A percentile compares a stretch with the other conserved stretches of the same genome.
phyloP scores from a whole-genome alignment of 768 basidiomycete genomes.

The Naganishia vishniacii region DNA sequence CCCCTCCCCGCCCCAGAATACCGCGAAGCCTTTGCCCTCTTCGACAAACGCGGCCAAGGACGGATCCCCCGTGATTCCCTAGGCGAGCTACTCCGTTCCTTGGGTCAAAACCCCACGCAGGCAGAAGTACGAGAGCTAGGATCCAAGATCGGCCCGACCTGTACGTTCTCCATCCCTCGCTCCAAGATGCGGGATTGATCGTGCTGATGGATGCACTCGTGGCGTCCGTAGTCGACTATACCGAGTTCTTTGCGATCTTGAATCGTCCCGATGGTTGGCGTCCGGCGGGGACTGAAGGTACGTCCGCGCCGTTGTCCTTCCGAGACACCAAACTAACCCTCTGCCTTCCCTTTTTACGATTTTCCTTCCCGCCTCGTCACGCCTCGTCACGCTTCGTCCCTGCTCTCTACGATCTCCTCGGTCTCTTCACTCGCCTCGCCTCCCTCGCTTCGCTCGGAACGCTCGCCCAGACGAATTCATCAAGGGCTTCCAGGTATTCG shows the following conservation, averaged over 20 bases:
- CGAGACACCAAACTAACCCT: no score
- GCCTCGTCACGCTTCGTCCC: background rate
- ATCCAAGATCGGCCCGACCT: constrained; percentile 65
- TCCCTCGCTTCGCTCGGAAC: constrained; percentile 19
- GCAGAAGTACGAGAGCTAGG: constrained; percentile 87
- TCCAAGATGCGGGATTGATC: background rate
- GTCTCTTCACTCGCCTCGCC: no score
- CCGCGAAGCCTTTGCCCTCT: constrained; percentile 94
- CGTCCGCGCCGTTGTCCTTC: constrained; percentile 42
- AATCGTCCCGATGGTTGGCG: constrained; percentile 96
- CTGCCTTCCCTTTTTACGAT: no score
- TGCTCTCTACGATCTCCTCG: no score
- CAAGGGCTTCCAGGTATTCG: constrained; percentile 97
- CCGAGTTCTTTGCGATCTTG: constrained; percentile 80
- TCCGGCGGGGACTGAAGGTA: constrained; percentile 90
- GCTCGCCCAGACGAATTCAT: constrained; percentile 86
- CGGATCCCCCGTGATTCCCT: constrained; percentile 79
- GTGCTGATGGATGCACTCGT: no score
- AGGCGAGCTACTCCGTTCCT: constrained; percentile 83
- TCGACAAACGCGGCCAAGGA: constrained; percentile 93
- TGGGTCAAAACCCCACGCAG: constrained; percentile 99
- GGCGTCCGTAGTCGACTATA: constrained; percentile 69
- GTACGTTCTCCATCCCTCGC: no score
- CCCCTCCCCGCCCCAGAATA: constrained; percentile 61
- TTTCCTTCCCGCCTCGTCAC: background rate